phyloP scores from a whole-genome alignment of 176 grass and related monocot species.

The Rhynchospora pubera region DNA sequence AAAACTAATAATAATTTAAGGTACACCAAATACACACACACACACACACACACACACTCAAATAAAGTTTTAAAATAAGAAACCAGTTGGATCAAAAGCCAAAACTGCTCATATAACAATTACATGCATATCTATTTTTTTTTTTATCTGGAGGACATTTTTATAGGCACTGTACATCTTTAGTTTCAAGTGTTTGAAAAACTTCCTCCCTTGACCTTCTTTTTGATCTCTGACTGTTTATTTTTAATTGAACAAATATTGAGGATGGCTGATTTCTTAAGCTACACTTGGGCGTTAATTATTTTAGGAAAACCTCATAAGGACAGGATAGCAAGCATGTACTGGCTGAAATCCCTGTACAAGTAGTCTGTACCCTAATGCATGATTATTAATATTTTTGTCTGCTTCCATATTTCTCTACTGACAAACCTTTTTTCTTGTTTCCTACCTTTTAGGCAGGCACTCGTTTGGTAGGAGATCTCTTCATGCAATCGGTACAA shows the following conservation, averaged over 20 bases:
- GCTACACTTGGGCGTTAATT: not conserved
- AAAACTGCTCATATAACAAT: not conserved
- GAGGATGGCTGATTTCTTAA: not conserved
- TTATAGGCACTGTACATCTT: not conserved
- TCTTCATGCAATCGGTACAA: constrained; percentile 60
- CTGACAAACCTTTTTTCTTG: not conserved
- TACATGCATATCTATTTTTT: not conserved
- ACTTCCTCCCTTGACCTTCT: not conserved
- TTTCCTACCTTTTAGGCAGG: constrained; percentile 31
- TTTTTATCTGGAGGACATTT: not conserved
- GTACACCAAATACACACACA: not conserved
- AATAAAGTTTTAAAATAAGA: not conserved
- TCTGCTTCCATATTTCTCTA: not conserved
- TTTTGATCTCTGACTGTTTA: not conserved
- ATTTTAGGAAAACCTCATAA: not conserved
- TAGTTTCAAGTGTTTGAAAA: not conserved
- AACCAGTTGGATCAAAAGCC: not conserved
- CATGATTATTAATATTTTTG: not conserved
- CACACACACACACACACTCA: not conserved
- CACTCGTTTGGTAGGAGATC: constrained; percentile 71
- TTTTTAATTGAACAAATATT: not conserved
- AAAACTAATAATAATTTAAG: not conserved
- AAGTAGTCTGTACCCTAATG: not conserved
- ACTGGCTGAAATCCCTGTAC: not conserved
- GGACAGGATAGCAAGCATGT: not conserved